Evolutionary conservation across 2,329 filamentous ascomycete species (phyloP), one percentile per base, ranked within the genome.

Genomic region (Graphium sp.): DNA sequence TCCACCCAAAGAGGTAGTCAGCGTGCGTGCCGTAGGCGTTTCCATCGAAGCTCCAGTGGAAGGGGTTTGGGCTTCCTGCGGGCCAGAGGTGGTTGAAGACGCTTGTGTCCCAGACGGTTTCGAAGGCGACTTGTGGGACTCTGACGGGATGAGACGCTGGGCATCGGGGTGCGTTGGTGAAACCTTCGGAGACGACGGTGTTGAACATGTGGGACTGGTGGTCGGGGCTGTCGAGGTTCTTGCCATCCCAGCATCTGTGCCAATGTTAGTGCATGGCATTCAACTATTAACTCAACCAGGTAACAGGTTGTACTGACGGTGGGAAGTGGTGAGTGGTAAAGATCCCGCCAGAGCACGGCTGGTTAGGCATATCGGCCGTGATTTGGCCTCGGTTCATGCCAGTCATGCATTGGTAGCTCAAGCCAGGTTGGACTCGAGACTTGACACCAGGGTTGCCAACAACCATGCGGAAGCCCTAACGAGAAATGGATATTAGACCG

Each of bases 171-270:
- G 21, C 26, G 18, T 21, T 32, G 15, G 22, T 26, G 22, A 32
- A 34, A 19, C 23, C 26, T 15, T 26, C 29, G 4, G 29, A 34
- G 2, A 23, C 19, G 6, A 34, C 29, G 3, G 33, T 26, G 24
- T 32, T 28, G 26, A 22, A 28, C 26, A 34, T 23, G 38, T 66
- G 62, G 14, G 42, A 56, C 30, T 49, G 52, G 41, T 62, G 61
- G 39, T 67, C 55, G 1, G 50, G 35, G 10, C 51, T 49, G 40
- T 68, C 62, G 26, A 60, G 36, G 35, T 63, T 54, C 22, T 50
- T 49, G 22, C 66, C 66, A 13, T 70, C 54, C 65, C 66, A 70
- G 50, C 65, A 70, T 10, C 52, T 53, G 4, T 55, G 41, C n/a
- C 5, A 11, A 24, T 9, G 14, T 24, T 22, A 22, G 10, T 9